A percentile compares a stretch with the other conserved stretches of the same genome.
These are phyloP conservation scores for Stemphylium vesicarium DNA, from an alignment of 2,329 filamentous ascomycete species.

Conservation along the genomic window DNA sequence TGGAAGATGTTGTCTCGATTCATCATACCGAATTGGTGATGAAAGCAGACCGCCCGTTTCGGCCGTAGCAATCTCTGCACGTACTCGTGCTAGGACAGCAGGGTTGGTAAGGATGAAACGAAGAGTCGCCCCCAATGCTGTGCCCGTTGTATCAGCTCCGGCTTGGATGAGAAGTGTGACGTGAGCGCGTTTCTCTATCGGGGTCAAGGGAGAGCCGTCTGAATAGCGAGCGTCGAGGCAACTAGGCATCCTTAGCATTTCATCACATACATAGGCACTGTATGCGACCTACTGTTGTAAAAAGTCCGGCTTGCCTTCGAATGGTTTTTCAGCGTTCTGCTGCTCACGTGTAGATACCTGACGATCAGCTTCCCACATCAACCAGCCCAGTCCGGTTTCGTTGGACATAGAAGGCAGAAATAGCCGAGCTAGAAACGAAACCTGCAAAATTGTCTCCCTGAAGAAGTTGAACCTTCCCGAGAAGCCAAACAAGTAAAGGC, in stretches of 20 bases:
- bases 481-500: constrained; percentile 49
- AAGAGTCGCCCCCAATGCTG: constrained; percentile 42
- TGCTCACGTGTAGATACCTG: constrained; percentile 41
- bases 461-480: constrained; percentile 45
- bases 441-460: constrained; percentile 40
- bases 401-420: constrained; percentile 42
- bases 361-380: constrained; percentile 47
- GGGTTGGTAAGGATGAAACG: constrained; percentile 35
- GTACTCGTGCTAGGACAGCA: constrained; percentile 21
- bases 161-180: constrained; percentile 49
- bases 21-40: constrained; percentile 36
- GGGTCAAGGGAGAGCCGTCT: constrained; percentile 37
- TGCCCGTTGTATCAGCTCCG: constrained; percentile 47
- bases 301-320: constrained; percentile 39
- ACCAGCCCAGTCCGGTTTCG: constrained; percentile 46
- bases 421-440: constrained; percentile 29
- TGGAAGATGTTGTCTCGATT: constrained; percentile 46
- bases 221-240: constrained; percentile 43
- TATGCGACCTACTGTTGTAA: constrained; percentile 39
- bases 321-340: constrained; percentile 26
- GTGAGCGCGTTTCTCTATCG: constrained; percentile 45
- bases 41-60: constrained; percentile 27
- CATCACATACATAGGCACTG: not conserved
- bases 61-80: constrained; percentile 32
- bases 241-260: constrained; percentile 20